Conservation (phyloP, 768 basidiomycete genomes). For the Lanmaoa pseudosensibilis region DNA sequence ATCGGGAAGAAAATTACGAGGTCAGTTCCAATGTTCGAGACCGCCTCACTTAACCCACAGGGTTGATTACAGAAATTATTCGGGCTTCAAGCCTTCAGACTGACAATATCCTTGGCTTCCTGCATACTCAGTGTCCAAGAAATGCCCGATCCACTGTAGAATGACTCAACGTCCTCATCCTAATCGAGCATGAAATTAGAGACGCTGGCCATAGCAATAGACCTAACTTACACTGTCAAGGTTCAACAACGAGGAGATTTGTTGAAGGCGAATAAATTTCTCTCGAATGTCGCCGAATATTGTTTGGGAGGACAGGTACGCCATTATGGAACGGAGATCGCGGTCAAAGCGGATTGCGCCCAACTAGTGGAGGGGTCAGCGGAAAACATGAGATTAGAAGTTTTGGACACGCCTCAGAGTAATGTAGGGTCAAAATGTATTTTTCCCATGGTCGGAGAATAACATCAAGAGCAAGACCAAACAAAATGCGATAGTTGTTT, state of each 20-base stretch:
- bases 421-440: slow-evolving; percentile 73
- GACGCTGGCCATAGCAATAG: neutral
- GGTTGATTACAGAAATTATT: neutral
- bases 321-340: slow-evolving; percentile 80
- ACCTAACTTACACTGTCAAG: slow-evolving; percentile 60
- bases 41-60: neutral
- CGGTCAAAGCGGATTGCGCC: slow-evolving; percentile 95
- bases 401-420: slow-evolving; percentile 69
- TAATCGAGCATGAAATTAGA: slow-evolving; percentile 31
- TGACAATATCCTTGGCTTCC: slow-evolving; percentile 72
- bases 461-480: slow-evolving; percentile 80
- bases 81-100: slow-evolving; percentile 46
- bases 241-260: slow-evolving; percentile 90
- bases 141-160: slow-evolving; percentile 91
- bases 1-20: neutral
- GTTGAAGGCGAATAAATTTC: slow-evolving; percentile 89
- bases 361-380: slow-evolving; percentile 50
- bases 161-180: slow-evolving; percentile 95
- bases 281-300: slow-evolving; percentile 88
- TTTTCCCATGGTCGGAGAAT: slow-evolving; percentile 97
- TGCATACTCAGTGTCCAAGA: slow-evolving; percentile 79
- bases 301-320: slow-evolving; percentile 85
- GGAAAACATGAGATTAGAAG: neutral
- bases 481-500: slow-evolving; percentile 82
- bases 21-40: neutral